Conservation (phyloP, 2,329 filamentous ascomycete genomes). For the Talaromyces islandicus region DNA sequence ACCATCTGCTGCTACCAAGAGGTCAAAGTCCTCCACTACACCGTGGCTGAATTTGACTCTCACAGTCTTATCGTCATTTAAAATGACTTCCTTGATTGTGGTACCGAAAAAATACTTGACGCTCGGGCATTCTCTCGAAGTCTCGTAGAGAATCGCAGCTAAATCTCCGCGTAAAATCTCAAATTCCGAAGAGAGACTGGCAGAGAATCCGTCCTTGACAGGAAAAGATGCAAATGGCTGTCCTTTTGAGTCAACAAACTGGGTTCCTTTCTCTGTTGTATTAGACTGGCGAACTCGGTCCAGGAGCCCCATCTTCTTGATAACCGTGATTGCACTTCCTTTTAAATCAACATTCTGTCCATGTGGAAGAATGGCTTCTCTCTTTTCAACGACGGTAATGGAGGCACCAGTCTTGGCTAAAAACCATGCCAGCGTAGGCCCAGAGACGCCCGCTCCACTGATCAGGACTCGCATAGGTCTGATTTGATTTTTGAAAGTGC, state of each 20-base stretch:
- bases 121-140: slow-evolving; percentile 7
- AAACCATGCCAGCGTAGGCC: slow-evolving; percentile 45
- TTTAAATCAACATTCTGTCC: slow-evolving; percentile 53
- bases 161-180: slow-evolving; percentile 54
- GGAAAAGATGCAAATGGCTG: slow-evolving; percentile 36
- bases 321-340: slow-evolving; percentile 46
- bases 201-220: slow-evolving; percentile 28
- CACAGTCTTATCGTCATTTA: slow-evolving; percentile 13
- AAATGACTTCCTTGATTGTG: slow-evolving; percentile 19
- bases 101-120: slow-evolving; percentile 28
- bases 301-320: slow-evolving; percentile 50
- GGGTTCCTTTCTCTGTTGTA: slow-evolving; percentile 45
- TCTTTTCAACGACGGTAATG: slow-evolving; percentile 40
- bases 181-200: slow-evolving; percentile 42
- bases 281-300: slow-evolving; percentile 30
- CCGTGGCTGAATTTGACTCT: slow-evolving; percentile 21
- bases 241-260: slow-evolving; percentile 40
- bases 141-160: slow-evolving; percentile 37
- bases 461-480: slow-evolving; percentile 44
- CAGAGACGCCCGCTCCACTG: slow-evolving; percentile 35
- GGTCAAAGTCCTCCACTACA: slow-evolving; percentile 16
- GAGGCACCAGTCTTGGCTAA: slow-evolving; percentile 37
- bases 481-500: neutral
- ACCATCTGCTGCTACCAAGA: slow-evolving; percentile 27
- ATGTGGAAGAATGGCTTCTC: slow-evolving; percentile 36